These are phyloP conservation scores for Colletotrichum sp. DNA, from an alignment of 2,329 filamentous ascomycete genomes.

Conservation along the genomic window DNA sequence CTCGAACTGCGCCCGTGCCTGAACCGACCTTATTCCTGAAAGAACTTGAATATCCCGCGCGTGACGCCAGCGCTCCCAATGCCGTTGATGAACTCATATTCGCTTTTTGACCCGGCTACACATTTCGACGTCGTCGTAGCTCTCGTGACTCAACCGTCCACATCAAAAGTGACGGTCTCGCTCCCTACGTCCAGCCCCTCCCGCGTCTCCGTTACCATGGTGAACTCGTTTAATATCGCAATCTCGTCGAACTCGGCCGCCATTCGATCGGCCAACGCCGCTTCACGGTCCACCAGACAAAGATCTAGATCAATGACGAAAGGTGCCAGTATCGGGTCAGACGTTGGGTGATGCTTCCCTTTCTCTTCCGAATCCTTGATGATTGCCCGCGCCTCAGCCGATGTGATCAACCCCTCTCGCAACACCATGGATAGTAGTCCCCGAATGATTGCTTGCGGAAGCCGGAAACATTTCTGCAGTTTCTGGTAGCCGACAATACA, in stretches of 20 bases:
- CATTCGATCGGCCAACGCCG: neutral
- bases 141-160: neutral
- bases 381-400: neutral
- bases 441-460: neutral
- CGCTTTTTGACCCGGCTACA: neutral
- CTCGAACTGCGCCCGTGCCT: neutral
- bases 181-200: neutral
- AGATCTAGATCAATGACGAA: constrained; percentile 2
- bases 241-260: constrained; percentile 10
- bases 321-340: neutral
- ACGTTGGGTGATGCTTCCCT: neutral
- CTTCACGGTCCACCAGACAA: neutral
- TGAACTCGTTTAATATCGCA: constrained; percentile 8
- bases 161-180: neutral
- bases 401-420: neutral
- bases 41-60: neutral
- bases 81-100: neutral
- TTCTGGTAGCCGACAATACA: constrained; percentile 1
- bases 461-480: neutral
- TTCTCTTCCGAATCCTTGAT: neutral
- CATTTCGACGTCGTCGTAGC: neutral
- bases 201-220: neutral
- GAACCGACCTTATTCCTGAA: neutral
- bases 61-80: neutral
- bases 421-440: neutral